These are phyloP conservation scores for Penicillium hesseltinei DNA, from an alignment of 2,329 filamentous ascomycete genomes.

Conservation along the genomic window DNA sequence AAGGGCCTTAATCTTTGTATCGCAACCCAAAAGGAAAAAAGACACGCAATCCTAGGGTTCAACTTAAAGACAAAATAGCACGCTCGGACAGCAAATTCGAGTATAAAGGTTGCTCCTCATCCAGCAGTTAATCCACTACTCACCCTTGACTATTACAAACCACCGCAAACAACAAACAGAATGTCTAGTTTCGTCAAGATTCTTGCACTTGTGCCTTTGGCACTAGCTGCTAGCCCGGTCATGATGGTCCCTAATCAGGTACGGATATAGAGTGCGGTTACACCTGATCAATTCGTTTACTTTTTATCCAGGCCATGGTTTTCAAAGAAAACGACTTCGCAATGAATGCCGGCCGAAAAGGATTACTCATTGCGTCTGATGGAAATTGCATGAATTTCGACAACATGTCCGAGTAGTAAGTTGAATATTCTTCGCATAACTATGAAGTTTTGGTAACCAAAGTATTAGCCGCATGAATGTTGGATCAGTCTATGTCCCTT, in stretches of 20 bases:
- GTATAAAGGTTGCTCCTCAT: neutral
- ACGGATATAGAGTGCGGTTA: too few species aligned
- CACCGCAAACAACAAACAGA: neutral
- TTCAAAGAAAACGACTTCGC: conserved; percentile 4
- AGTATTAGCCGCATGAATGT: conserved; percentile 1
- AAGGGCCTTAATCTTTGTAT: neutral
- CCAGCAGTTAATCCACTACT: neutral
- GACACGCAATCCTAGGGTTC: neutral
- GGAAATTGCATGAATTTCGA: conserved; percentile 1
- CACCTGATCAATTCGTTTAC: neutral
- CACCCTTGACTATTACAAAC: neutral
- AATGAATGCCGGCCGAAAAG: neutral
- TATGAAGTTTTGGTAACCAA: neutral
- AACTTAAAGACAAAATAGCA: neutral
- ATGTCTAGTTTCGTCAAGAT: conserved; percentile 1
- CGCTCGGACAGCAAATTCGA: neutral
- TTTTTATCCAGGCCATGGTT: neutral
- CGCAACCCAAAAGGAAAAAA: neutral
- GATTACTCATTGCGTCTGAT: neutral
- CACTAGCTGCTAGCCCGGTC: neutral
- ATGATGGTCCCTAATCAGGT: neutral
- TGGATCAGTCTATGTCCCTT: conserved; percentile 6
- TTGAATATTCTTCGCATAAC: neutral
- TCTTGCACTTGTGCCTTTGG: conserved; percentile 1
- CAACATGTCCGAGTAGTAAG: conserved; percentile 2